phyloP scores from a whole-genome alignment of 768 basidiomycete species.

The Boletus bicolor region DNA sequence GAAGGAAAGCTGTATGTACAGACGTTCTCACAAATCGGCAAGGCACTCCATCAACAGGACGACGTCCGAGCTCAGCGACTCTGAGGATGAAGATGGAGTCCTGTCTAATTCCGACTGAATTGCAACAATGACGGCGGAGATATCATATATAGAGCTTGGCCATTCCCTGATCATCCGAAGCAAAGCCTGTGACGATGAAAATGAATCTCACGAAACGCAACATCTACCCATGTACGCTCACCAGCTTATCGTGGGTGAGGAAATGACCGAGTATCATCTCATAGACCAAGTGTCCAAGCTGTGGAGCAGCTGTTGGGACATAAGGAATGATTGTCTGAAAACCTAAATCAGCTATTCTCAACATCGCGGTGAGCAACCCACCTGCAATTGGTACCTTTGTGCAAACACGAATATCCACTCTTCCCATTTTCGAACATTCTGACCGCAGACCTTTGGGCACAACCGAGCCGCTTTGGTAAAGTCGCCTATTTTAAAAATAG shows the following conservation, averaged over 20 bases:
- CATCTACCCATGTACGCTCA: conserved; percentile 26
- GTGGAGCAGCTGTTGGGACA: conserved; percentile 80
- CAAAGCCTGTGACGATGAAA: conserved; percentile 50
- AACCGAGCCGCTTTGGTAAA: conserved; percentile 79
- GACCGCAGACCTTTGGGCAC: conserved; percentile 81
- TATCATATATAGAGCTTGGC: conserved; percentile 90
- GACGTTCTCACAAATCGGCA: conserved; percentile 70
- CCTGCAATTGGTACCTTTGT: conserved; percentile 75
- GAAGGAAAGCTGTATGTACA: background rate
- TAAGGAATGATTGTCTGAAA: conserved; percentile 80
- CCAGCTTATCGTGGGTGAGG: conserved; percentile 71
- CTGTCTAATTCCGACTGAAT: conserved; percentile 80
- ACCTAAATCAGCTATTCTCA: background rate
- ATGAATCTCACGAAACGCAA: background rate
- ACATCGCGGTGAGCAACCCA: conserved; percentile 32
- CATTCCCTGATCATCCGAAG: conserved; percentile 79
- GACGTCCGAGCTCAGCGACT: conserved; percentile 43
- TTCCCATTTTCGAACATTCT: conserved; percentile 85
- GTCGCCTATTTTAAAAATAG: conserved; percentile 38
- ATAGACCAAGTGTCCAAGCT: conserved; percentile 81
- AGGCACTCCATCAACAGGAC: conserved; percentile 88
- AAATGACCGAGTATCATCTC: conserved; percentile 93
- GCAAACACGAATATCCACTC: conserved; percentile 92
- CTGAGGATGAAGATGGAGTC: conserved; percentile 46
- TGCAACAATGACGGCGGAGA: conserved; percentile 83